Base-by-base conservation (phyloP, 2,329 filamentous ascomycete genomes). In the Neopestalotiopsis sp. region DNA sequence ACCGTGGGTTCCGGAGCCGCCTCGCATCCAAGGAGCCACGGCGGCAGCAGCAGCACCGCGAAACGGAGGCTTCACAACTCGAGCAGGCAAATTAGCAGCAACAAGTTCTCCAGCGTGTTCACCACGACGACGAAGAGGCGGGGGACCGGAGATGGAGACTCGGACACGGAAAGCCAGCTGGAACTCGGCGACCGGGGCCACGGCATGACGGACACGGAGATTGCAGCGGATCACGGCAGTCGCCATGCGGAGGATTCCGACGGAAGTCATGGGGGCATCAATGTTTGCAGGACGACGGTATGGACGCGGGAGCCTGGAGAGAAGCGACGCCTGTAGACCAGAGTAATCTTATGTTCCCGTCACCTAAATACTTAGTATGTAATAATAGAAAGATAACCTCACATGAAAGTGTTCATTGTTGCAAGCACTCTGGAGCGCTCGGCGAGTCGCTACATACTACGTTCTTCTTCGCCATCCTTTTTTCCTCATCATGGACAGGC, bases 121-220 rank as follows among this genome's bases (percentile, higher is more conserved):
- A 57, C 28, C 40, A 24, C 59, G 14, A 49, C 61, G 20, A 58
- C 34, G 10, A 38, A 10, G 1, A 38, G 34, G 34, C 4, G 64
- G 14, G 17, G 64, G n/a, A 12, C 17, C 1, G 45, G 38, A 14
- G 59, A 38, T 12, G 62, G 34, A 3, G 62, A 65, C 2, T 24
- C 20, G 6, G 65, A 67, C 20, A 38, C 65, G 20, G 65, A 67
- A n/a, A 67, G 65, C 30, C 65, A 67, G 30, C 52, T 67, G 10
- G 65, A 67, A 24, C 66, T 67, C 24, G 57, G 66, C 49, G 57
- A 67, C 20, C 32, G 58, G 28, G 14, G 20, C 10, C 57, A 52
- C 6, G 57, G 58, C 20, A 38, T 7, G 14, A 67, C 28, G n/a
- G 32, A 67, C 3, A 56, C 58, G 24, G 66, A 67, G 28, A 56